These are phyloP conservation scores for Aspergillus quadricinctus DNA, from an alignment of 2,329 filamentous ascomycete genomes.

Conservation along the genomic window DNA sequence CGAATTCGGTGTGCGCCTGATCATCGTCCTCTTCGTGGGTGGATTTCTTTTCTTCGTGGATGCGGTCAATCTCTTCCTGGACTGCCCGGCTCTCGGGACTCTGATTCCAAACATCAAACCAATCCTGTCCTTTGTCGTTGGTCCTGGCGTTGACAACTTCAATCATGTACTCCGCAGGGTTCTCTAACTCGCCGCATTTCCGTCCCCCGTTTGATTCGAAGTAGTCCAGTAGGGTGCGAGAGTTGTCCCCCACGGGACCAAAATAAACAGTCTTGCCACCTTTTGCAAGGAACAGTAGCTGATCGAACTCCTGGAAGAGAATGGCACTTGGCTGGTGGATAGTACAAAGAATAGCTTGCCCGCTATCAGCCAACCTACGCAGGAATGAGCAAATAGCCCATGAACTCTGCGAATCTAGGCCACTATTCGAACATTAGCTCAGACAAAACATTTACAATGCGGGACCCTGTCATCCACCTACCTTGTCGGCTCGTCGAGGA, in stretches of 20 bases:
- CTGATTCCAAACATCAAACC: constrained; percentile 58
- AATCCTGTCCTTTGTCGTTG: constrained; percentile 44
- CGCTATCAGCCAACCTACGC: constrained; percentile 78
- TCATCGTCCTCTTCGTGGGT: constrained; percentile 42
- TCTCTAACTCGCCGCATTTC: constrained; percentile 56
- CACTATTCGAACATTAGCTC: constrained; percentile 41
- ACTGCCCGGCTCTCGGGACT: constrained; percentile 52
- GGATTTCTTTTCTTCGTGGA: constrained; percentile 39
- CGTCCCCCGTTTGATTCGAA: constrained; percentile 61
- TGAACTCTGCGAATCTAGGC: constrained; percentile 83
- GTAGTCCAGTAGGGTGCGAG: constrained; percentile 54
- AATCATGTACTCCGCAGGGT: constrained; percentile 72
- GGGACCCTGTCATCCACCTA: not conserved
- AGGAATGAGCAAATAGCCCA: constrained; percentile 83
- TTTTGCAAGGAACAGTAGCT: constrained; percentile 57
- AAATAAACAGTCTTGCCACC: constrained; percentile 66
- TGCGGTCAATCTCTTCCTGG: constrained; percentile 54
- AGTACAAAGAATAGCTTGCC: constrained; percentile 85
- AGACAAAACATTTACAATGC: not conserved
- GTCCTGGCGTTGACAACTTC: constrained; percentile 46
- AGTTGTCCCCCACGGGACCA: constrained; percentile 59
- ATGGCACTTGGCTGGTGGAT: constrained; percentile 92
- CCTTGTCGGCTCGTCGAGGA: constrained; percentile 85
- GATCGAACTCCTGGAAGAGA: constrained; percentile 77
- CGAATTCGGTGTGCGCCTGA: constrained; percentile 70